Evolutionary conservation across 345 rosid species (phyloP).

Genomic region (Gossypium herbaceum): DNA sequence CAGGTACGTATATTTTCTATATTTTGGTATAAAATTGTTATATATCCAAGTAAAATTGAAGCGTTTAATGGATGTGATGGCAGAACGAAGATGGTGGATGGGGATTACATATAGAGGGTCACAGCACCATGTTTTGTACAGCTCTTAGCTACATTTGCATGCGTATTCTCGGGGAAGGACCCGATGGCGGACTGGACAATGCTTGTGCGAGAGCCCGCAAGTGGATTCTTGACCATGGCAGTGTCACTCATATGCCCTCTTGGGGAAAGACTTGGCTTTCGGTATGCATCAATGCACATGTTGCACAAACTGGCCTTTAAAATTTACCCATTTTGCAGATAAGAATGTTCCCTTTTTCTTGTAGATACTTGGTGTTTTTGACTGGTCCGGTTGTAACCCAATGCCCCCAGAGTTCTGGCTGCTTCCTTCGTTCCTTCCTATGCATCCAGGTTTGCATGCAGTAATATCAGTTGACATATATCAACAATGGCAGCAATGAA

Average conservation of each 20-base stretch:
- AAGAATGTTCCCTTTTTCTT: background rate
- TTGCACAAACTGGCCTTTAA: background rate
- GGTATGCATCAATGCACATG: conserved; percentile 9
- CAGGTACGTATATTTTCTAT: conserved; percentile 25
- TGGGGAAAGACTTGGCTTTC: conserved; percentile 65
- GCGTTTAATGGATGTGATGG: background rate
- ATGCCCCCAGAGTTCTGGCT: conserved; percentile 77
- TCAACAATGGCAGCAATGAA: background rate
- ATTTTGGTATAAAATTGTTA: background rate
- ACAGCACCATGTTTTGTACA: conserved; percentile 51
- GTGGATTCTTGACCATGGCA: conserved; percentile 50
- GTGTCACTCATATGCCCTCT: conserved; percentile 40
- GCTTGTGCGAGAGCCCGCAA: conserved; percentile 40
- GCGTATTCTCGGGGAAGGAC: conserved; percentile 48
- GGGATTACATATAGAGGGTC: conserved; percentile 54
- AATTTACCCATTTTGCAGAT: background rate
- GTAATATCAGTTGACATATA: background rate
- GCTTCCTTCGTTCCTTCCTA: conserved; percentile 49
- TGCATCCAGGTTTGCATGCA: conserved; percentile 45
- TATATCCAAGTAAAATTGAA: background rate
- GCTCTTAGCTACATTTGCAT: conserved; percentile 44
- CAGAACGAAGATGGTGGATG: conserved; percentile 60
- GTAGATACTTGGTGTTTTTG: conserved; percentile 44
- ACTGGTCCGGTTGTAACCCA: conserved; percentile 59
- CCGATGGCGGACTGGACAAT: conserved; percentile 39